Base-by-base conservation (phyloP, 2,329 filamentous ascomycete species). In the Curvularia eragrostidis region DNA sequence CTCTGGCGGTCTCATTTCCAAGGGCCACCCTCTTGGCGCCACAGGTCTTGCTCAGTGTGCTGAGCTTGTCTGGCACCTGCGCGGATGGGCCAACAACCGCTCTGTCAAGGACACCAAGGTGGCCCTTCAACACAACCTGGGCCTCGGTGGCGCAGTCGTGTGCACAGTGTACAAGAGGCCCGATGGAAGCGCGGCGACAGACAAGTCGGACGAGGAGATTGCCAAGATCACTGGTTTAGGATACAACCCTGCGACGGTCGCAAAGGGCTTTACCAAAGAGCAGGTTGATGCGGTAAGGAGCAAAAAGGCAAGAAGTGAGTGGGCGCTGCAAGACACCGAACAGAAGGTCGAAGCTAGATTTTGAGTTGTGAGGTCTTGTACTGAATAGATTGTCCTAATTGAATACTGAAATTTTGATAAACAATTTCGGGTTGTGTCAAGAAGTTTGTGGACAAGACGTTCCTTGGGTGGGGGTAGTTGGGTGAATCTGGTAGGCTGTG, bases 1-100 rank as follows among this genome's bases (percentile, higher is more conserved):
- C 1, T 96, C 91, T 0, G 95, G 94, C 42, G 95, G 95, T 1
- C 85, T 98, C 55, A 98, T 98, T 71, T 95, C 91, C 62, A 98
- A 98, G 82, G 95, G 94, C 39, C 94, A 98, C 77, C 94, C 95
- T 0, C 87, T 98, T 3, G 94, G 94, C 32, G 94, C 94, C 0
- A 96, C 92, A 0, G 94, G 95, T n/a, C 84, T 98, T 51, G 95
- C 94, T 12, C 94, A 98, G 80, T 97, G 93, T 74, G 91, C 94
- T 5, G 94, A 98, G 80, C 82, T 98, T 12, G 91, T 96, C 26
- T 98, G 94, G 94, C 94, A 98, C 73, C 83, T 98, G 68, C 87
- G 94, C 64, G 94, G 94, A 12, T 97, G 94, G 94, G 94, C 94
- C 19, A 97, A 95, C 79, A 97, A 97, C 82, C 85, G 94, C 39